Conservation (phyloP, 352 stramenopile genomes). For the Phytophthora pluvialis region DNA sequence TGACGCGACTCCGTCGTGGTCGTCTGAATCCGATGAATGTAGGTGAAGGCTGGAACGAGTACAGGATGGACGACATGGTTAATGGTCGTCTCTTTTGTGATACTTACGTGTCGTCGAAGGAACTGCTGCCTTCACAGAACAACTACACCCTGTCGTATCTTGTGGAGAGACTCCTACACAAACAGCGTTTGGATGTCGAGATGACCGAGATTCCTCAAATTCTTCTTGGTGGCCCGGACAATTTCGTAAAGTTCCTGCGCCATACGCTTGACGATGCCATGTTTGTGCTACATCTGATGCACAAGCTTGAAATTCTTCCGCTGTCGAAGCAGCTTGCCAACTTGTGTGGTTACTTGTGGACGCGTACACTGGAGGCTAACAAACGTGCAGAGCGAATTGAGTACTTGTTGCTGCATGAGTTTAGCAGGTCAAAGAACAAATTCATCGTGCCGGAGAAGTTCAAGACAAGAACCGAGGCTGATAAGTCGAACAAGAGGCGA, state of each 20-base stretch:
- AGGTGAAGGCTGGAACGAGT: slow-evolving; percentile 89
- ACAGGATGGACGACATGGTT: slow-evolving; percentile 88
- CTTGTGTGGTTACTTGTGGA: slow-evolving; percentile 98
- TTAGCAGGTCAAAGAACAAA: slow-evolving; percentile 94
- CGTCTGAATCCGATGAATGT: slow-evolving; percentile 80
- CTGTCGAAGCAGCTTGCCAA: slow-evolving; percentile 99
- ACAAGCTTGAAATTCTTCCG: slow-evolving; percentile 98
- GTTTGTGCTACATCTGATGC: slow-evolving; percentile 97
- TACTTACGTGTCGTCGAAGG: slow-evolving; percentile 98
- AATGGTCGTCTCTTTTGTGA: slow-evolving; percentile 97
- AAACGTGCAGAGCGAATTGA: slow-evolving; percentile 99
- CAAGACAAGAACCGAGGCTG: slow-evolving; percentile 68
- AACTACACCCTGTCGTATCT: slow-evolving; percentile 98
- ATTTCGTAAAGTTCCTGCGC: slow-evolving; percentile 94
- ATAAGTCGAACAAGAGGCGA: slow-evolving; percentile 63
- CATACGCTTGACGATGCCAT: slow-evolving; percentile 97
- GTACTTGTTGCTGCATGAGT: slow-evolving; percentile 99
- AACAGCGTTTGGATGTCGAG: slow-evolving; percentile 92
- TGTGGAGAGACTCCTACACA: slow-evolving; percentile 90
- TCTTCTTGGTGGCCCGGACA: slow-evolving; percentile 84
- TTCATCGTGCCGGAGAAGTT: slow-evolving; percentile 98
- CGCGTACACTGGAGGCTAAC: slow-evolving; percentile 94
- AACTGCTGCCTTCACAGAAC: slow-evolving; percentile 97
- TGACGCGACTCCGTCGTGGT: slow-evolving; percentile 82
- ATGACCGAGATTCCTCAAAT: slow-evolving; percentile 96